Conservation (phyloP, 768 basidiomycete species). For the Agaricus subrufescens region DNA sequence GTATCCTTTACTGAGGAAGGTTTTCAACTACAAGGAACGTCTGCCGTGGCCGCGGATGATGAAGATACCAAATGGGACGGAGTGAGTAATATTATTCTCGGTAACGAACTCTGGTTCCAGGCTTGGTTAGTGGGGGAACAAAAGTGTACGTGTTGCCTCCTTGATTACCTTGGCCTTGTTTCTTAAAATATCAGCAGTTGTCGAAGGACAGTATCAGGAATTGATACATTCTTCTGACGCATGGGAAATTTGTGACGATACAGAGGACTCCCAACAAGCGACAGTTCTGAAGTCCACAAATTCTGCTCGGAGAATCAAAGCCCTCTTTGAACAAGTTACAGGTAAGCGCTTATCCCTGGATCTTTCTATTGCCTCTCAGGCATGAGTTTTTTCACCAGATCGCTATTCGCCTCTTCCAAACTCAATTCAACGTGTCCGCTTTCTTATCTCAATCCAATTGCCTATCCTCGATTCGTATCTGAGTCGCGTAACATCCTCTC, state of each 20-base stretch:
- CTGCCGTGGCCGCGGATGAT: slow-evolving; percentile 23
- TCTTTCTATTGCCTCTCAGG: neutral
- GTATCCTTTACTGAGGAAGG: slow-evolving; percentile 69
- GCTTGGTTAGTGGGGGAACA: slow-evolving; percentile 89
- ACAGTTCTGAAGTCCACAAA: slow-evolving; percentile 64
- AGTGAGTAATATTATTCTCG: slow-evolving; percentile 76
- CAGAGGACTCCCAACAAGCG: slow-evolving; percentile 34
- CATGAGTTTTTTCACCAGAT: slow-evolving; percentile 40
- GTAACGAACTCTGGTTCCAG: slow-evolving; percentile 84
- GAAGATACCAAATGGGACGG: slow-evolving; percentile 58
- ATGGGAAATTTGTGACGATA: slow-evolving; percentile 74
- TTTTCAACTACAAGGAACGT: slow-evolving; percentile 57
- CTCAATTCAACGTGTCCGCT: slow-evolving; percentile 72
- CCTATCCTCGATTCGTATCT: slow-evolving; percentile 79
- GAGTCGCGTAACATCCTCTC: slow-evolving; percentile 70
- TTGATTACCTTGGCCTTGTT: neutral
- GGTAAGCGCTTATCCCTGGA: slow-evolving; percentile 36
- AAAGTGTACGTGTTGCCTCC: slow-evolving; percentile 56
- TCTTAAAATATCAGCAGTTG: slow-evolving; percentile 46
- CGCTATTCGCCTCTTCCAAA: slow-evolving; percentile 88
- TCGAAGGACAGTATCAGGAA: slow-evolving; percentile 80
- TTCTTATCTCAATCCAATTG: slow-evolving; percentile 81
- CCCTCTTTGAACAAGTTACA: slow-evolving; percentile 88
- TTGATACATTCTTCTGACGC: slow-evolving; percentile 80
- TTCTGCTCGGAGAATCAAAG: slow-evolving; percentile 79